These are phyloP conservation scores for Fusarium ambrosium DNA, from an alignment of 2,329 filamentous ascomycete species.

Conservation along the genomic window DNA sequence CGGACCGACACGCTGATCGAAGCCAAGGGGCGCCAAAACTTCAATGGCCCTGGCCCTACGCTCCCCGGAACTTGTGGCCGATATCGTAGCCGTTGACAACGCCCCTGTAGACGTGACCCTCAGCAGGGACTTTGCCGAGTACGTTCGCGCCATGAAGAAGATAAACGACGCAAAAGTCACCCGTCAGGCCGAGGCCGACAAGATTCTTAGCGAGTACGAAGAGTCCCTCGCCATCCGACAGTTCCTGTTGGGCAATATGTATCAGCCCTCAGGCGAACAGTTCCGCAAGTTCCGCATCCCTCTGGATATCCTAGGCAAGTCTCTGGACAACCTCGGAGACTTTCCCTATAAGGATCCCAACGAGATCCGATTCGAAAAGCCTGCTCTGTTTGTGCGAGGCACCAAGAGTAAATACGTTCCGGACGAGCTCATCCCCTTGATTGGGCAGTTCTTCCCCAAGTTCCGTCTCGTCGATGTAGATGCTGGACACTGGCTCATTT, in stretches of 20 bases:
- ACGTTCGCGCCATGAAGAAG: slow-evolving; percentile 86
- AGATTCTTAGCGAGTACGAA: slow-evolving; percentile 82
- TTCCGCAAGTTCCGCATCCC: slow-evolving; percentile 84
- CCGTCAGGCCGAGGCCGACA: slow-evolving; percentile 82
- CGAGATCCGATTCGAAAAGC: slow-evolving; percentile 78
- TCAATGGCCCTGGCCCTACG: slow-evolving; percentile 88
- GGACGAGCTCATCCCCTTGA: slow-evolving; percentile 83
- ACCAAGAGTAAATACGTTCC: slow-evolving; percentile 83
- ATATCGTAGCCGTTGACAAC: slow-evolving; percentile 90
- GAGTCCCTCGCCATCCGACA: slow-evolving; percentile 82
- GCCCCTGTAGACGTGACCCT: slow-evolving; percentile 86
- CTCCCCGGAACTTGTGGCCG: slow-evolving; percentile 74
- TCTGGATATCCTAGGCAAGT: slow-evolving; percentile 74
- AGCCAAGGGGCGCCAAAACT: slow-evolving; percentile 84
- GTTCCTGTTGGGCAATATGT: slow-evolving; percentile 90
- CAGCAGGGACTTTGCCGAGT: slow-evolving; percentile 80
- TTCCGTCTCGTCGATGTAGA: slow-evolving; percentile 82
- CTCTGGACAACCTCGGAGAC: slow-evolving; percentile 83
- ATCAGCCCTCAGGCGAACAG: slow-evolving; percentile 65
- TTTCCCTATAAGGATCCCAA: slow-evolving; percentile 87
- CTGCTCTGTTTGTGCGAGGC: slow-evolving; percentile 84
- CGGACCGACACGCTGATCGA: not conserved
- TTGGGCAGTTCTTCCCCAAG: slow-evolving; percentile 85
- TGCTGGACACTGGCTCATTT: slow-evolving; percentile 88
- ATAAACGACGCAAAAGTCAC: slow-evolving; percentile 78